These are phyloP conservation scores for Misopates orontium DNA, from an alignment of 257 asterid genomes.

Conservation along the genomic window DNA sequence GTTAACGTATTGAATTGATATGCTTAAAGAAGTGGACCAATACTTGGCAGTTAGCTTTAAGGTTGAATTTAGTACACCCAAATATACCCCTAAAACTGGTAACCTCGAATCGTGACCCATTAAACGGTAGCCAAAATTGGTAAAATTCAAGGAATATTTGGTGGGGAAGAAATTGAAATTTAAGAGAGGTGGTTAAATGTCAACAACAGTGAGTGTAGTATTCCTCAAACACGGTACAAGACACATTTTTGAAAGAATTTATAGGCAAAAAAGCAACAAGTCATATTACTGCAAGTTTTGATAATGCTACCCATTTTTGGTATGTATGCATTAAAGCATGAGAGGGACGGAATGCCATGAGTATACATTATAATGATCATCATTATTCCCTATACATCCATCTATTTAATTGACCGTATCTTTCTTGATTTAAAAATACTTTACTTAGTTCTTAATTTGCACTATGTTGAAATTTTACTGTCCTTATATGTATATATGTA, in stretches of 20 bases:
- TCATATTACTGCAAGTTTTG: constrained; percentile 3
- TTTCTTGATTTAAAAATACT: constrained; percentile 22
- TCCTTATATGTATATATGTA: too few species aligned
- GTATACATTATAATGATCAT: background rate
- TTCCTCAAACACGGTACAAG: constrained; percentile 28
- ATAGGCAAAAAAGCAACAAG: too few species aligned
- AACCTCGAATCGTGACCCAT: constrained; percentile 20
- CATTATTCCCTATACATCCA: background rate
- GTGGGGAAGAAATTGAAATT: constrained; percentile 28
- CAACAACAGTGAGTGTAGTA: constrained; percentile 37
- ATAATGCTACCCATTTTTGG: background rate
- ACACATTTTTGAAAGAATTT: constrained; percentile 24
- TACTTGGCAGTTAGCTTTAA: background rate
- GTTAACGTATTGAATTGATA: too few species aligned
- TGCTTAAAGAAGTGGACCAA: background rate
- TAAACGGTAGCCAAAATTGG: constrained; percentile 32
- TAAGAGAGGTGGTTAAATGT: constrained; percentile 50
- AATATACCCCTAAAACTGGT: constrained; percentile 10
- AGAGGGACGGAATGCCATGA: constrained; percentile 30
- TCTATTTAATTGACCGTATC: constrained; percentile 9
- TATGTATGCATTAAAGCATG: constrained; percentile 25
- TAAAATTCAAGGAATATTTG: constrained; percentile 48
- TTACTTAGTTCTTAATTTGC: background rate
- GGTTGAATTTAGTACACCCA: background rate
- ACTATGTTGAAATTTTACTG: too few species aligned